Conservation (phyloP, 1,139 yeast species). For the Hemisphaericaspora subhashii region DNA sequence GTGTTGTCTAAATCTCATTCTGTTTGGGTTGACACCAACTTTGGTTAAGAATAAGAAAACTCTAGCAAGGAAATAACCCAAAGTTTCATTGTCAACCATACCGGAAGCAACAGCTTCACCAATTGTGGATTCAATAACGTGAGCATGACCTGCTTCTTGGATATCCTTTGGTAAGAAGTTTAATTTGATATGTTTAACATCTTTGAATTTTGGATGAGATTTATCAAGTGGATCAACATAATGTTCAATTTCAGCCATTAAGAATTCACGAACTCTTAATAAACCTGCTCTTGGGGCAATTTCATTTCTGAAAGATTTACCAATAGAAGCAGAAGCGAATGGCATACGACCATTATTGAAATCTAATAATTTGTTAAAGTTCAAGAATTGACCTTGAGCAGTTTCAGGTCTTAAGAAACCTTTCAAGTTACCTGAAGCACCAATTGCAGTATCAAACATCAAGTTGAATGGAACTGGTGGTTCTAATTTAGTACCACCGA, state of each 20-base stretch:
- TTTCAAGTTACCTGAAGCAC: conserved; percentile 95
- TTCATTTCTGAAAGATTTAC: conserved; percentile 98
- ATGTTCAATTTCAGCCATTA: conserved; percentile 99
- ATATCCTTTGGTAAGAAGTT: conserved; percentile 80
- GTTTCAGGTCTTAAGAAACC: conserved; percentile 98
- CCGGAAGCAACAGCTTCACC: conserved; percentile 89
- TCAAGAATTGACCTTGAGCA: conserved; percentile 98
- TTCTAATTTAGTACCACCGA: conserved; percentile 80
- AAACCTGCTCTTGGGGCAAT: conserved; percentile 98
- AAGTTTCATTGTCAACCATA: conserved; percentile 93
- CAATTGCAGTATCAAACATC: conserved; percentile 99
- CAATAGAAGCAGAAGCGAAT: conserved; percentile 97
- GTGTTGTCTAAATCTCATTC: conserved; percentile 97
- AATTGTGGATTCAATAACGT: conserved; percentile 60
- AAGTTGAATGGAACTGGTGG: conserved; percentile 94
- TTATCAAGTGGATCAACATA: conserved; percentile 92
- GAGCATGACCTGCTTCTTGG: conserved; percentile 83
- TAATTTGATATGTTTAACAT: conserved; percentile 71
- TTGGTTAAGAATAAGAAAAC: conserved; percentile 79
- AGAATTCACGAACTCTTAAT: conserved; percentile 95
- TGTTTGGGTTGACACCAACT: conserved; percentile 84
- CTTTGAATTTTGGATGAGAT: conserved; percentile 74
- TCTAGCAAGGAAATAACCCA: conserved; percentile 95
- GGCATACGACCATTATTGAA: conserved; percentile 97
- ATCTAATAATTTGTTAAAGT: conserved; percentile 89